Evolutionary conservation across 2,329 filamentous ascomycete genomes (phyloP), one percentile per base, ranked within the genome.

Genomic region (Paecilomyces sp.): DNA sequence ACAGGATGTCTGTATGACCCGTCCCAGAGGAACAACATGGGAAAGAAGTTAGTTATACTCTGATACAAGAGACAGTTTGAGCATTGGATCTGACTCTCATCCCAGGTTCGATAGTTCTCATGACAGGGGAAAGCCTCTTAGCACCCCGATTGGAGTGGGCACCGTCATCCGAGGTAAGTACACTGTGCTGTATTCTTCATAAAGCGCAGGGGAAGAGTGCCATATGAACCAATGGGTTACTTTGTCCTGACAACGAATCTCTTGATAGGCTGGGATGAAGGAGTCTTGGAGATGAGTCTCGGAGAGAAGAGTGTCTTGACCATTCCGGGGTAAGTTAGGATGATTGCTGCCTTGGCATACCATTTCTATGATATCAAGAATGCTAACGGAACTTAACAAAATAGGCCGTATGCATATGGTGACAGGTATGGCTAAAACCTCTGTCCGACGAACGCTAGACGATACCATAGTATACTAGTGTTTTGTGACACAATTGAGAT

Each of bases 281-380:
- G 89, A 66, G 92, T 97, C 57, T 79, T 81, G 56, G 81, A 85
- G 72, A 97, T 99, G 93, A 88, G 88, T 73, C 81, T 96, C 61
- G 92, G 93, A 74, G 93, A 97, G 84, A 93, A 90, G 81, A 88
- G 91, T 58, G 90, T 85, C 57, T 82, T 99, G 65, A 88, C 87
- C 66, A 97, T 97, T 72, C 84, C 87, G 64, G 82, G 84, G 88
- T 92, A 82, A 75, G 83, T 71, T 47, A 62, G 62, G 54, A n/a
- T n/a, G n/a, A n/a, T n/a, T n/a, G n/a, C n/a, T n/a, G n/a, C n/a
- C n/a, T n/a, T n/a, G n/a, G n/a, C n/a, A n/a, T n/a, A n/a, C n/a
- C n/a, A n/a, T n/a, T n/a, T n/a, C n/a, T n/a, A n/a, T n/a, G n/a
- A n/a, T n/a, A n/a, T n/a, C n/a, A n/a, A n/a, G n/a, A n/a, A n/a